phyloP scores from a whole-genome alignment of 805 yeast genomes.

The Brettanomyces anomalus region DNA sequence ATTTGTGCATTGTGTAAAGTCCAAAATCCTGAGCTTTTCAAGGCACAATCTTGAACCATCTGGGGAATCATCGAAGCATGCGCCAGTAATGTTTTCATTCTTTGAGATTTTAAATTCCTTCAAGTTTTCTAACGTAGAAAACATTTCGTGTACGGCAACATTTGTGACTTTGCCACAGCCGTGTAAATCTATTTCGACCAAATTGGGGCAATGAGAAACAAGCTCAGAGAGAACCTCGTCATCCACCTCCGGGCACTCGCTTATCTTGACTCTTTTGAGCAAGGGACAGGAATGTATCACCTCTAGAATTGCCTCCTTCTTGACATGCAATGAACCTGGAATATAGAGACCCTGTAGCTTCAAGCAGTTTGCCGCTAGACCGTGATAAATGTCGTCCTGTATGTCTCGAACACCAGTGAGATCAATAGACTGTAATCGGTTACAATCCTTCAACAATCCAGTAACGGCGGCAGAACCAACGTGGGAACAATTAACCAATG shows the following conservation, averaged over 20 bases:
- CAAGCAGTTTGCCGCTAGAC: constrained; percentile 62
- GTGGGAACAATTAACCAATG: constrained; percentile 70
- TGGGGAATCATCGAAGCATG: constrained; percentile 36
- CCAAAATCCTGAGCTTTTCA: constrained; percentile 71
- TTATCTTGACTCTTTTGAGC: constrained; percentile 74
- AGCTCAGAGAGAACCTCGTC: constrained; percentile 54
- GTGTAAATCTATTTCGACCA: constrained; percentile 87
- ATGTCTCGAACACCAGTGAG: constrained; percentile 67
- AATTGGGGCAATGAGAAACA: constrained; percentile 62
- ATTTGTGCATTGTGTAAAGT: constrained; percentile 74
- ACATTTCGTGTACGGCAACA: constrained; percentile 44
- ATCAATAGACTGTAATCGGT: constrained; percentile 74
- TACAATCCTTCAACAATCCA: constrained; percentile 53
- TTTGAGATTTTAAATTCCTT: constrained; percentile 80
- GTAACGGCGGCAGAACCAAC: constrained; percentile 56
- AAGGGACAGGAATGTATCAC: constrained; percentile 58
- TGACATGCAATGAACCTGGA: constrained; percentile 69
- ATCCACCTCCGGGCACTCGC: constrained; percentile 58
- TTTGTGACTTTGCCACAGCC: constrained; percentile 71
- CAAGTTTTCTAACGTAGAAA: constrained; percentile 56
- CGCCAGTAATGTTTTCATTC: constrained; percentile 61
- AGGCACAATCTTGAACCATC: constrained; percentile 27
- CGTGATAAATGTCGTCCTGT: constrained; percentile 59
- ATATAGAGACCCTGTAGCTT: constrained; percentile 85
- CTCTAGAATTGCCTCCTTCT: constrained; percentile 51